These are phyloP conservation scores for Zanthoxylum bungeanum DNA, from an alignment of 345 rosid species.

Conservation along the genomic window DNA sequence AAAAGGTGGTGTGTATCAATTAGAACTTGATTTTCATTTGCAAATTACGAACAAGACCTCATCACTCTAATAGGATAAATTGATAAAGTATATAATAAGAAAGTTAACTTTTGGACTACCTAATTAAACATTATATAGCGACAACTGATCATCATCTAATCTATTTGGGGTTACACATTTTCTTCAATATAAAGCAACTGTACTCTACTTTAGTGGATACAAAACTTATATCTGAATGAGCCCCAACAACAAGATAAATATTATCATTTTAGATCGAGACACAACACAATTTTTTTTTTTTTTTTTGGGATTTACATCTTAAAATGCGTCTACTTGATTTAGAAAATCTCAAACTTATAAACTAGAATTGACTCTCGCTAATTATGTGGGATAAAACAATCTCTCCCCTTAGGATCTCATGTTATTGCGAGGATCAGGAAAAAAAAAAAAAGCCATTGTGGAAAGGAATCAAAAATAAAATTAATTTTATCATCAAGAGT, in stretches of 20 bases:
- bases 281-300: neutral
- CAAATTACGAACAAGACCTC: neutral
- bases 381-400: too few species aligned
- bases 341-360: too few species aligned
- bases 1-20: conserved; percentile 6
- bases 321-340: neutral
- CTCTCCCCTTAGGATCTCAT: too few species aligned
- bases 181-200: neutral
- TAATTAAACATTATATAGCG: neutral
- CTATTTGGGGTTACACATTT: neutral
- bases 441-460: too few species aligned
- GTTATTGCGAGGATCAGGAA: too few species aligned
- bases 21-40: conserved; percentile 6
- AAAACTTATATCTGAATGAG: too few species aligned
- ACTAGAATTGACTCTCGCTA: too few species aligned
- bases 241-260: too few species aligned
- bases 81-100: too few species aligned
- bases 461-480: too few species aligned
- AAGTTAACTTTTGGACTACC: neutral
- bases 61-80: neutral
- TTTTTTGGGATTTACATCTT: neutral
- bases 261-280: neutral
- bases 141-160: neutral
- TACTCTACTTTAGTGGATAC: neutral
- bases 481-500: too few species aligned